Conservation (phyloP, 768 basidiomycete species). For the Asterophora lycoperdoides region DNA sequence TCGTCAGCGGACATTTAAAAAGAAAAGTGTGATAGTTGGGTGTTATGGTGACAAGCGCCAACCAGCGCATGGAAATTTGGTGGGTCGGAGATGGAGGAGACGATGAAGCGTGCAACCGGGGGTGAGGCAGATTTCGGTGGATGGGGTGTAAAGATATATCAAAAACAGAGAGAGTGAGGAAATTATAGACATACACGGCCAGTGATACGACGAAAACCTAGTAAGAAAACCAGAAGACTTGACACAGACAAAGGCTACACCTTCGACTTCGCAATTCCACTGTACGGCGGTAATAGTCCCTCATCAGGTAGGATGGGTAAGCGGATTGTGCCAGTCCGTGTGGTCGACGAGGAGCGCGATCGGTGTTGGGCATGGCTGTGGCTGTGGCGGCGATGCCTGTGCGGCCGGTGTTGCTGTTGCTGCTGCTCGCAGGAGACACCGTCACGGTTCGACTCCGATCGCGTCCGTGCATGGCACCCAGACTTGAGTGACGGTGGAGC, state of each 20-base stretch:
- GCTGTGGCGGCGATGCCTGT: constrained; percentile 29
- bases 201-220: background rate
- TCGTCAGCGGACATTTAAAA: too few species aligned
- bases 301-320: constrained; percentile 45
- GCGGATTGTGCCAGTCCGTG: constrained; percentile 36
- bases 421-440: constrained; percentile 15
- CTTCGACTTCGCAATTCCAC: constrained; percentile 13
- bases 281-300: constrained; percentile 35
- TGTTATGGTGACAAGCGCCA: too few species aligned
- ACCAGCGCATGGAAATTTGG: background rate
- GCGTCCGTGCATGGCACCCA: constrained; percentile 12
- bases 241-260: constrained; percentile 6
- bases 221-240: background rate
- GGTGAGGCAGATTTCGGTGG: background rate
- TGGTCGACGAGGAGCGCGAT: constrained; percentile 20
- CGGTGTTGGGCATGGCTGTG: constrained; percentile 22
- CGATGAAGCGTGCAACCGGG: background rate
- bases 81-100: background rate
- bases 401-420: constrained; percentile 22
- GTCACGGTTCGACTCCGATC: constrained; percentile 19
- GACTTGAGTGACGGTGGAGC: constrained; percentile 16
- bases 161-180: background rate
- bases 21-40: too few species aligned
- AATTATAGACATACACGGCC: constrained; percentile 10
- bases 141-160: background rate